These are phyloP conservation scores for Stereocaulon alpinum DNA, from an alignment of 495 filamentous ascomycete species.

Conservation along the genomic window DNA sequence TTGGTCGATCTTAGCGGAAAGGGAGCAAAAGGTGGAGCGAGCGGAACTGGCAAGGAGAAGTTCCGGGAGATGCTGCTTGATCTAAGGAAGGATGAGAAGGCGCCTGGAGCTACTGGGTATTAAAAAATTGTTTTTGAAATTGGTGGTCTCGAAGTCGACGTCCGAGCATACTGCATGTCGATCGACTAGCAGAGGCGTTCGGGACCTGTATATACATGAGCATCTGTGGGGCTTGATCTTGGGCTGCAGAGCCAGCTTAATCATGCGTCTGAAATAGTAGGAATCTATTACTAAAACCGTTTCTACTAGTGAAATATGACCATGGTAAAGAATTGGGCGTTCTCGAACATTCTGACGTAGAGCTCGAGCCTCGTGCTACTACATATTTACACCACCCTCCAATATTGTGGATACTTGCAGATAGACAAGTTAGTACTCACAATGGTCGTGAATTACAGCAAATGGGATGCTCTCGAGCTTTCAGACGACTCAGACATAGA, in stretches of 20 bases:
- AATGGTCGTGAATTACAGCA: constrained; percentile 93
- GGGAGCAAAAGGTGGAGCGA: constrained; percentile 70
- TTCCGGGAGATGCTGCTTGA: constrained; percentile 87
- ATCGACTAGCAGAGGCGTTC: constrained; percentile 9
- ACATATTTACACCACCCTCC: background rate
- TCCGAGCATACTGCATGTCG: background rate
- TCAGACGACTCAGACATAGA: constrained; percentile 97
- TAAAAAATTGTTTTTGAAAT: constrained; percentile 20
- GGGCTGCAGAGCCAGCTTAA: background rate
- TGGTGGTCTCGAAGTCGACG: background rate
- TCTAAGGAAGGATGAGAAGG: constrained; percentile 88
- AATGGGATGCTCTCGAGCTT: constrained; percentile 92
- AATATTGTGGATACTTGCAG: too few species aligned
- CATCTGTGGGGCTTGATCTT: background rate
- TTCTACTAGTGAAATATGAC: background rate
- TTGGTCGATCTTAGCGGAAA: constrained; percentile 94
- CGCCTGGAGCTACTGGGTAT: constrained; percentile 67
- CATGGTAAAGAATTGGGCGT: background rate
- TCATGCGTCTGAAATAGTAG: too few species aligned
- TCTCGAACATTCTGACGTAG: constrained; percentile 8
- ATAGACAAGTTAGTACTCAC: constrained; percentile 21
- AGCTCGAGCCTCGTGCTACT: background rate
- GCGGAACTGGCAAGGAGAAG: constrained; percentile 82
- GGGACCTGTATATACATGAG: constrained; percentile 7
- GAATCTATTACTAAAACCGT: too few species aligned